phyloP scores from a whole-genome alignment of 2,329 filamentous ascomycete genomes.

The Mycosphaerella sp. region DNA sequence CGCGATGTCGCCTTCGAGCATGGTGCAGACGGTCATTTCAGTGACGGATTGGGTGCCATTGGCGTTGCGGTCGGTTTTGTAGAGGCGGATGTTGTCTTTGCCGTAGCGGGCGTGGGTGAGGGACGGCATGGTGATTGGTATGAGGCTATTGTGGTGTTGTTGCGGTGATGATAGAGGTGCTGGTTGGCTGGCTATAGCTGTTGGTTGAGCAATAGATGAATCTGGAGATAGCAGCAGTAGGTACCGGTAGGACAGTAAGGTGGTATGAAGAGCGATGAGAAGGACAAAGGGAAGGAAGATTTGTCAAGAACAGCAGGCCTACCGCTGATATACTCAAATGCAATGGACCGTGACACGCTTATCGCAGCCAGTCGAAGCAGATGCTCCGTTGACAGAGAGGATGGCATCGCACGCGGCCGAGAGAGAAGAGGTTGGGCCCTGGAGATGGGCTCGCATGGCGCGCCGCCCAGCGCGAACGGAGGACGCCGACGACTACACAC shows the following conservation, averaged over 20 bases:
- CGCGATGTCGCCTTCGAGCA: constrained; percentile 90
- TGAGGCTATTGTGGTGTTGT: neutral
- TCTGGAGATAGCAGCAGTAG: too few species aligned
- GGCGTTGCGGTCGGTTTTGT: constrained; percentile 81
- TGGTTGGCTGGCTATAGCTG: neutral
- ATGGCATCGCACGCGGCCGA: constrained; percentile 1
- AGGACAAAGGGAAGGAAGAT: neutral
- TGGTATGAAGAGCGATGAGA: neutral
- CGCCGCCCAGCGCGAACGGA: neutral
- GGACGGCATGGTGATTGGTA: constrained; percentile 37
- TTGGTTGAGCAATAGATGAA: neutral
- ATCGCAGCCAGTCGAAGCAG: constrained; percentile 7
- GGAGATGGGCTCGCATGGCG: too few species aligned
- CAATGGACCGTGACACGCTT: neutral
- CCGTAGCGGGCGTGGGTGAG: constrained; percentile 63
- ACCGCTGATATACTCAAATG: constrained; percentile 6
- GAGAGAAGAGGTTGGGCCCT: neutral
- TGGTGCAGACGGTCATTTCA: constrained; percentile 90
- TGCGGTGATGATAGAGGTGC: neutral
- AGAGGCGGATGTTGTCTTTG: constrained; percentile 98
- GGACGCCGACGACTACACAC: neutral
- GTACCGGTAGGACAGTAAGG: neutral
- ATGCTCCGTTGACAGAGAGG: neutral
- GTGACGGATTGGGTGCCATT: constrained; percentile 77
- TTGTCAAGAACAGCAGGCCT: constrained; percentile 1